Base-by-base conservation (phyloP, 176 grass and related monocot genomes). In the Musa beccarii region DNA sequence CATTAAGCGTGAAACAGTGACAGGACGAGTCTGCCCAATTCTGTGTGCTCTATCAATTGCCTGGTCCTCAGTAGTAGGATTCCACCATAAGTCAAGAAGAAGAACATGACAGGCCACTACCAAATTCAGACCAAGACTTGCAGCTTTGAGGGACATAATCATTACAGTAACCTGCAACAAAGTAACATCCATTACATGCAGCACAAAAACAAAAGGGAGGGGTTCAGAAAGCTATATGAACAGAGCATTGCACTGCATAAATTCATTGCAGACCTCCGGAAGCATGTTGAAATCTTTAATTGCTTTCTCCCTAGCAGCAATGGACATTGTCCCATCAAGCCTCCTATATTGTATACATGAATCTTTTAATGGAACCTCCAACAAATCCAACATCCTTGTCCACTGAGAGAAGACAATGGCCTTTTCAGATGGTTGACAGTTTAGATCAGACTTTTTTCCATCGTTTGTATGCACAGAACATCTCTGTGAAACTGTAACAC, bases 121-220 rank as follows among this genome's bases (percentile, higher is more conserved):
- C 95, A 99, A 91, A 73, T 99, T 99, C 22, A 99, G 82, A 75
- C 95, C 90, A 80, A 99, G 90, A 84, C 91, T 99, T 23, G 90
- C 95, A 69, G 95, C 95, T 84, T 99, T 99, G 10, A 99, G 86
- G 52, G 95, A 99, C 95, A 99, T 99, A 75, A 99, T 94, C 86
- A 99, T 99, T 63, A 99, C 91, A 59, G 84, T 86, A 77, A 99
- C 95, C 95, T 99, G 76, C 19, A 16, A 69, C 24, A 52, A 84
- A 53, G 21, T 52, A 4, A 68, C 22, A 43, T 43, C 3, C 34
- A 43, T 63, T 25, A 63, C 78, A 68, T 51, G 63, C 51, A 34
- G 52, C 77, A 55, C 19, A 83, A 12, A 66, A 74, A 49, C 66
- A 53, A 74, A 71, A n/a, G 16, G 74, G 56, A 66, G 49, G 9